phyloP scores from a whole-genome alignment of 768 basidiomycete species.

The Exidia glandulosa region DNA sequence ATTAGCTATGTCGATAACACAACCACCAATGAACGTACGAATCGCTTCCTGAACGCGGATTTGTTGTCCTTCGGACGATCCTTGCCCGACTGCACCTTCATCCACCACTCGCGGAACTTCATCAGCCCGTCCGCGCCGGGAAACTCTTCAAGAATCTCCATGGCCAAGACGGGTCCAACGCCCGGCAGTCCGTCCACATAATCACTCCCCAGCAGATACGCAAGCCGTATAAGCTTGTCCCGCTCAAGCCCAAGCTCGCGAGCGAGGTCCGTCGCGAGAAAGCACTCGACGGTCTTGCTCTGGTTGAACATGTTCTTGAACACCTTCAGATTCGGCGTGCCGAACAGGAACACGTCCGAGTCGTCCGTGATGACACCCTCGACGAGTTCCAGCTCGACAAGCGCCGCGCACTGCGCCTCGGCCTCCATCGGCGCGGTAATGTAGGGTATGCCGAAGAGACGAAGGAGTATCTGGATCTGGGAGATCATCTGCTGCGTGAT shows the following conservation, averaged over 20 bases:
- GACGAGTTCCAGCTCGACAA: conserved; percentile 74
- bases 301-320: conserved; percentile 99
- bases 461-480: conserved; percentile 71
- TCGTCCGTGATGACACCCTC: conserved; percentile 99
- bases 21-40: conserved; percentile 44
- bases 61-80: conserved; percentile 65
- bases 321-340: conserved; percentile 79
- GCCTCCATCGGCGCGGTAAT: conserved; percentile 99
- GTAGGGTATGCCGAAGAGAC: conserved; percentile 93
- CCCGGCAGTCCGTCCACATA: conserved; percentile 89
- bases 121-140: conserved; percentile 74
- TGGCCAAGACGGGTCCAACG: conserved; percentile 90
- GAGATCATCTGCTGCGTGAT: conserved; percentile 90
- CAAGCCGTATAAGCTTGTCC: conserved; percentile 77
- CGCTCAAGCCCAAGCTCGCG: conserved; percentile 82
- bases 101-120: conserved; percentile 92
- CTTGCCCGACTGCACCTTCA: conserved; percentile 78
- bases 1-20: not conserved
- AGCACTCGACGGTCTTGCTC: conserved; percentile 96
- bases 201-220: conserved; percentile 92
- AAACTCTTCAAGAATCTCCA: conserved; percentile 92
- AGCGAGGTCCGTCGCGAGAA: conserved; percentile 69
- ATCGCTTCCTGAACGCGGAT: conserved; percentile 70
- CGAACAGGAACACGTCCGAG: conserved; percentile 97
- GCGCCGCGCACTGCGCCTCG: conserved; percentile 94